Evolutionary conservation across 208 protist genomes (phyloP).

Genomic region (Naegleria fowleri): DNA sequence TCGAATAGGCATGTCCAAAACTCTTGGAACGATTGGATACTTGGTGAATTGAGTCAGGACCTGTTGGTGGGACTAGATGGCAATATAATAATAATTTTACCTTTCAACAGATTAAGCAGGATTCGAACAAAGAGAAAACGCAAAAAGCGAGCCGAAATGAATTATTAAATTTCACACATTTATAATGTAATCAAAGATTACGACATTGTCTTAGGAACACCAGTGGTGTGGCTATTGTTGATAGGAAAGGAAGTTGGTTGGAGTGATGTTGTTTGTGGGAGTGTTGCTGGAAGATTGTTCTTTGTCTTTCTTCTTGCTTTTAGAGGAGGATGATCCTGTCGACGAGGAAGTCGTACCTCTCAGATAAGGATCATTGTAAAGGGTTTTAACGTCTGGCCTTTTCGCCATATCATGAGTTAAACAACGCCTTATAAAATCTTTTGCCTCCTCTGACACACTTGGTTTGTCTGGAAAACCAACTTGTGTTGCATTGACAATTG

Average conservation of each 20-base stretch:
- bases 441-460: background rate
- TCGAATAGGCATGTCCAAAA: background rate
- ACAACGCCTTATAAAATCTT: conserved; percentile 28
- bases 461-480: conserved; percentile 40
- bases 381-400: conserved; percentile 35
- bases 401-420: background rate
- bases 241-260: background rate
- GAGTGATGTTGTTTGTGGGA: background rate
- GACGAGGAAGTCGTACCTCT: background rate
- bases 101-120: too few species aligned
- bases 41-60: too few species aligned
- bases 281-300: background rate
- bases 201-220: too few species aligned
- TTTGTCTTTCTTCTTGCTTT: background rate
- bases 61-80: too few species aligned
- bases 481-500: conserved; percentile 33
- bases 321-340: background rate
- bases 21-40: too few species aligned
- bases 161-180: too few species aligned
- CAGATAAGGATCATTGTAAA: conserved; percentile 40
- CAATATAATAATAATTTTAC: too few species aligned
- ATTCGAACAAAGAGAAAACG: too few species aligned
- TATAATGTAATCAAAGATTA: too few species aligned
- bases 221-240: background rate
- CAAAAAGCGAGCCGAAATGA: too few species aligned